phyloP scores from a whole-genome alignment of 2,329 filamentous ascomycete species.

The Diaporthe vexans region DNA sequence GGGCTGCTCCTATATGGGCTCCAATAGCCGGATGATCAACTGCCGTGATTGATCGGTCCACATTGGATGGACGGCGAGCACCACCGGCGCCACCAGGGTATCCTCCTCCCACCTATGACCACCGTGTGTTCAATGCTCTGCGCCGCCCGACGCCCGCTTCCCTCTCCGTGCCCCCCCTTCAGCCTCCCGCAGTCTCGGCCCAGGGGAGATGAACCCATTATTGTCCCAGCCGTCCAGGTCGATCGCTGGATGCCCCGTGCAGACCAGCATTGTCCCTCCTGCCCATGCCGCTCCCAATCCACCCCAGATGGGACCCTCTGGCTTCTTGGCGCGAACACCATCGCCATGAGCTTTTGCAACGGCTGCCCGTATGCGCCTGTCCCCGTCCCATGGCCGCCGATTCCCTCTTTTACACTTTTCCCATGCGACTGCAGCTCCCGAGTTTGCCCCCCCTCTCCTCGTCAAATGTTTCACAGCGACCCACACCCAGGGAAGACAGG shows the following conservation, averaged over 20 bases:
- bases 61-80: constrained; percentile 23
- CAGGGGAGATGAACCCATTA: background rate
- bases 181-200: constrained; percentile 14
- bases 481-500: constrained; percentile 34
- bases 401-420: constrained; percentile 10
- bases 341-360: constrained; percentile 16
- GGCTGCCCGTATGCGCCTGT: constrained; percentile 10
- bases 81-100: constrained; percentile 3
- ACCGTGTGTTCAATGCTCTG: constrained; percentile 6
- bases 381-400: background rate
- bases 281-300: constrained; percentile 4
- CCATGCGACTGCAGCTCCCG: constrained; percentile 28
- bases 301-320: constrained; percentile 27
- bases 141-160: constrained; percentile 14
- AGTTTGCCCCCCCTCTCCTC: constrained; percentile 35
- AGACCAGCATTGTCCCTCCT: background rate
- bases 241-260: constrained; percentile 10
- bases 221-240: constrained; percentile 10
- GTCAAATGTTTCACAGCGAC: constrained; percentile 40
- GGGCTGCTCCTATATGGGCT: constrained; percentile 15
- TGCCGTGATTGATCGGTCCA: constrained; percentile 40
- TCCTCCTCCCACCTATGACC: constrained; percentile 17
- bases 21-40: constrained; percentile 39
- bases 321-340: constrained; percentile 21
- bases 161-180: background rate